Percentiles rank a stretch among this genome's conserved stretches.
These are phyloP conservation scores for Sideroxylon spinosum DNA, from an alignment of 179 eudicot genomes.

Conservation along the genomic window DNA sequence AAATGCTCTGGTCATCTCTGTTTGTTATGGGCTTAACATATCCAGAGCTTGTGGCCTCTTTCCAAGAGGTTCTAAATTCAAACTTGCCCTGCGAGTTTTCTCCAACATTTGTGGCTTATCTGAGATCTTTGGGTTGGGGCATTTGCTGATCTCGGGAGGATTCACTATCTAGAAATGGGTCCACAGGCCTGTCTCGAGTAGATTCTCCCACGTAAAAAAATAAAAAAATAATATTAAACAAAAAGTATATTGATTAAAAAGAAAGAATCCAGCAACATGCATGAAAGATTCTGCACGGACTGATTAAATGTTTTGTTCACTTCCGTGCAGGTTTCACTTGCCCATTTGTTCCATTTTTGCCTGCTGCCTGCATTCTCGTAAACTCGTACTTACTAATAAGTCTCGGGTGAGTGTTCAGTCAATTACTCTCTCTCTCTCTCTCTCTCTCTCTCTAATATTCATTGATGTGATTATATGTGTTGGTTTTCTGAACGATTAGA, in stretches of 20 bases:
- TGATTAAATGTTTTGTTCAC: not conserved
- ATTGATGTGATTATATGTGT: not conserved
- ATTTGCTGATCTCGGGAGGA: not conserved
- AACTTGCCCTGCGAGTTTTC: no score
- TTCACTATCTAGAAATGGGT: no score
- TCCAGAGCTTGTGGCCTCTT: no score
- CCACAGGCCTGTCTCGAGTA: no score
- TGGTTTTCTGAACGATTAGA: slow-evolving; percentile 28
- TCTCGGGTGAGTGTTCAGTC: slow-evolving; percentile 55
- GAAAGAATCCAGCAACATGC: not conserved
- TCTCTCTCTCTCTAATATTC: not conserved
- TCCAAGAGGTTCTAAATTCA: no score
- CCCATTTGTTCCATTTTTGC: slow-evolving; percentile 67
- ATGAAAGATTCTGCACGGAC: not conserved
- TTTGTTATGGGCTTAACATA: no score
- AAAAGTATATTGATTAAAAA: not conserved
- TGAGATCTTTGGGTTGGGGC: not conserved
- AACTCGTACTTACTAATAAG: slow-evolving; percentile 66
- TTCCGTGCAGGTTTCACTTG: slow-evolving; percentile 56
- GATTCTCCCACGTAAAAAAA: no score
- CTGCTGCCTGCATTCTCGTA: slow-evolving; percentile 54
- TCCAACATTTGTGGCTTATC: not conserved
- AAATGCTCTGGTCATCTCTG: no score
- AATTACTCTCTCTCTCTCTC: not conserved
- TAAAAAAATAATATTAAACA: no score